Conservation (phyloP, 2,329 filamentous ascomycete genomes). For the Cryphonectria carpinicola region DNA sequence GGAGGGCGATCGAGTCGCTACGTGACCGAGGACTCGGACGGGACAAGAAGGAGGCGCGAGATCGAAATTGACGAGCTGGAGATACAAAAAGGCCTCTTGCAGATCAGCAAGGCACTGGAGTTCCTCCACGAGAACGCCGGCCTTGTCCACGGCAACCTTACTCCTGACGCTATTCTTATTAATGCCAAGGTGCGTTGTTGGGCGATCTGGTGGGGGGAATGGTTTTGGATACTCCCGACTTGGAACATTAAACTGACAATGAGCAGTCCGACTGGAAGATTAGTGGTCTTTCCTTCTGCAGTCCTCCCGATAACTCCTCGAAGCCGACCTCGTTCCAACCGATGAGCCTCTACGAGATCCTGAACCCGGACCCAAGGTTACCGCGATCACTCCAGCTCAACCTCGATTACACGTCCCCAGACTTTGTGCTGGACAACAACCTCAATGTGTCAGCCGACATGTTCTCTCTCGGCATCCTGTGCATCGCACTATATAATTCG, state of each 20-base stretch:
- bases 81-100: slow-evolving; percentile 93
- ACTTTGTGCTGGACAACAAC: slow-evolving; percentile 91
- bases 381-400: slow-evolving; percentile 84
- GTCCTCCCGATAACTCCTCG: slow-evolving; percentile 75
- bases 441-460: slow-evolving; percentile 85
- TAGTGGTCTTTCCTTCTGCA: slow-evolving; percentile 88
- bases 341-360: slow-evolving; percentile 79
- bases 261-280: slow-evolving; percentile 94
- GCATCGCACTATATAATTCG: slow-evolving; percentile 91
- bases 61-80: slow-evolving; percentile 95
- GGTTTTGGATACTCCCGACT: background rate
- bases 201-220: background rate
- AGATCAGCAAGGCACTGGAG: slow-evolving; percentile 91
- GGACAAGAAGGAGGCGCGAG: slow-evolving; percentile 73
- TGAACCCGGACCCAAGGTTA: slow-evolving; percentile 83
- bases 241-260: slow-evolving; percentile 32
- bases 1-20: slow-evolving; percentile 76
- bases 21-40: slow-evolving; percentile 79
- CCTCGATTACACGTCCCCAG: slow-evolving; percentile 91
- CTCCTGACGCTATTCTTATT: slow-evolving; percentile 89
- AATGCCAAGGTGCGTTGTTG: slow-evolving; percentile 76
- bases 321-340: slow-evolving; percentile 76
- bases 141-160: slow-evolving; percentile 91
- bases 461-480: slow-evolving; percentile 89
- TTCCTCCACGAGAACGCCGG: slow-evolving; percentile 95